Conservation (phyloP, 2,329 filamentous ascomycete species). For the Aspergillus cejpii region DNA sequence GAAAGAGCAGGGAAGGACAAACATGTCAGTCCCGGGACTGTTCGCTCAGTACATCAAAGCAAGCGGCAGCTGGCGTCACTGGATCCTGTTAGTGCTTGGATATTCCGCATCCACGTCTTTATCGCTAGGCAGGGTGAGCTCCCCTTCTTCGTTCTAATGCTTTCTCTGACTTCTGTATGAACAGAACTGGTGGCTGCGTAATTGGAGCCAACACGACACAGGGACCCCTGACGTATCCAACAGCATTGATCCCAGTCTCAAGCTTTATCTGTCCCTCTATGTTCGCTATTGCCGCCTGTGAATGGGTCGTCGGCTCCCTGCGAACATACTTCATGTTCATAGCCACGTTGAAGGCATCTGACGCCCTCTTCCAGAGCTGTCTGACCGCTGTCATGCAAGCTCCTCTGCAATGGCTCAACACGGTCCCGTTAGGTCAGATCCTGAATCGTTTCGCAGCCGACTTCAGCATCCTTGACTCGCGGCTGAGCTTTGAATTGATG, state of each 20-base stretch:
- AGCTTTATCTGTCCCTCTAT: conserved; percentile 63
- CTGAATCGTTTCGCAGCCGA: conserved; percentile 71
- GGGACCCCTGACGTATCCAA: too few species aligned
- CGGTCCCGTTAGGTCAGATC: conserved; percentile 66
- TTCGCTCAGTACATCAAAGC: too few species aligned
- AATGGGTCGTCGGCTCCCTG: conserved; percentile 53
- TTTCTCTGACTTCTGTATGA: conserved; percentile 40
- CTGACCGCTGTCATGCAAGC: conserved; percentile 62
- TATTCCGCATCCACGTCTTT: too few species aligned
- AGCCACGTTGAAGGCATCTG: conserved; percentile 63
- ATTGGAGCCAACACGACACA: conserved; percentile 52
- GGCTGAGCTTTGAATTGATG: conserved; percentile 56
- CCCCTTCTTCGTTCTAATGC: too few species aligned
- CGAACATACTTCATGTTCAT: conserved; percentile 58
- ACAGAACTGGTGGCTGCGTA: conserved; percentile 43
- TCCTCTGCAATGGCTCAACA: conserved; percentile 69
- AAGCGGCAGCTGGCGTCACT: too few species aligned
- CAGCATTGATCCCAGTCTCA: not conserved
- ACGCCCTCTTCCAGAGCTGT: conserved; percentile 59
- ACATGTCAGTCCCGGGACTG: too few species aligned
- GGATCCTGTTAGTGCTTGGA: too few species aligned
- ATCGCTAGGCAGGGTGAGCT: too few species aligned
- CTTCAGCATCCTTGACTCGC: conserved; percentile 64
- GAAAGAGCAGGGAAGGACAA: too few species aligned
- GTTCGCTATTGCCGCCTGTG: conserved; percentile 51